Evolutionary conservation across 257 asterid species (phyloP).

Genomic region (Solanum lignicaule): DNA sequence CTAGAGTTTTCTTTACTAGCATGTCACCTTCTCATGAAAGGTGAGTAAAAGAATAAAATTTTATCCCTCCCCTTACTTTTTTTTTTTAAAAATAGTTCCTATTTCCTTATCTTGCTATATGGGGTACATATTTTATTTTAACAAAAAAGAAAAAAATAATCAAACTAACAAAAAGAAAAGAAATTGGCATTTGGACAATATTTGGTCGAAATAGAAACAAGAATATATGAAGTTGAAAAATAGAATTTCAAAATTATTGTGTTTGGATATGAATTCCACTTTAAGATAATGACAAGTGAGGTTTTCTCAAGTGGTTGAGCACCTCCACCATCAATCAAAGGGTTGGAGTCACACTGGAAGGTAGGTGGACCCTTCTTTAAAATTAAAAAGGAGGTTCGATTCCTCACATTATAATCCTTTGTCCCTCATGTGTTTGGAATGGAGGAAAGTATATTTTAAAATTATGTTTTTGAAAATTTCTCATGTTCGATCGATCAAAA

Average conservation of each 20-base stretch:
- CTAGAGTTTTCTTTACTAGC: slow-evolving; percentile 40
- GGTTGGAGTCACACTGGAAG: not conserved
- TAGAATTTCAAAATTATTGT: not conserved
- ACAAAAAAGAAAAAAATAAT: not conserved
- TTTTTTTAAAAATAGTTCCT: not conserved
- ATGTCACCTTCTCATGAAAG: slow-evolving; percentile 61
- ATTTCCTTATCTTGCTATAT: not conserved
- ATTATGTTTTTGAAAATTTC: not conserved
- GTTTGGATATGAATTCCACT: not conserved
- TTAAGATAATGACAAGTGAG: not conserved
- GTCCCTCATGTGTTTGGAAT: not conserved
- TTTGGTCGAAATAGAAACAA: not conserved
- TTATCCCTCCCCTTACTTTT: not conserved
- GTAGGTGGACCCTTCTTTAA: not conserved
- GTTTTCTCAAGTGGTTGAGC: not conserved
- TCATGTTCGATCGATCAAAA: not conserved
- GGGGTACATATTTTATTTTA: not conserved
- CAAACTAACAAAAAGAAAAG: not conserved
- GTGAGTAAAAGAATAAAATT: slow-evolving; percentile 18
- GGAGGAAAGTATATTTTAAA: not conserved
- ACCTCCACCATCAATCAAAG: not conserved
- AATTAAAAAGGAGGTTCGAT: too few relatives aligned
- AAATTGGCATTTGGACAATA: not conserved
- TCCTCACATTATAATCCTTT: too few relatives aligned
- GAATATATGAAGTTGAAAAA: not conserved